Conservation (phyloP, 306 rosid species). For the Inga laurina region DNA sequence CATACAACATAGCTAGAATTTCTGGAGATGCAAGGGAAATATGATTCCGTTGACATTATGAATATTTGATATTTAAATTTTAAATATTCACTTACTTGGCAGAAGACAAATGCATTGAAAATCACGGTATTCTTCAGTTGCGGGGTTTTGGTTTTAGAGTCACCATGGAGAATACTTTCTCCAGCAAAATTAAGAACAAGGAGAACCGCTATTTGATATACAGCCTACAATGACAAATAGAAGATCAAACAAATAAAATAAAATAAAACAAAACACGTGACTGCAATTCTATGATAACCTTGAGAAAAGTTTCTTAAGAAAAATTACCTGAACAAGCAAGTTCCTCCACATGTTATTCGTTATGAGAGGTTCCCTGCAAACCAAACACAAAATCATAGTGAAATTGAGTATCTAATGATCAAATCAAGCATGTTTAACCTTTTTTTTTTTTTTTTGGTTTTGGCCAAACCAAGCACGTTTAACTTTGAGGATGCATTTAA, state of each 20-base stretch:
- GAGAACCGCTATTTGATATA: constrained; percentile 77
- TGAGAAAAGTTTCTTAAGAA: not conserved
- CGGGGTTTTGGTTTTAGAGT: constrained; percentile 24
- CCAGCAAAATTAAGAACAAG: constrained; percentile 76
- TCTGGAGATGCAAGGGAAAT: not conserved
- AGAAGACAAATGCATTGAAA: constrained; percentile 90
- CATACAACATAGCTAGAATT: not conserved
- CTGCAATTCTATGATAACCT: constrained; percentile 1
- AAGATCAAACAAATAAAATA: not conserved
- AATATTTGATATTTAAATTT: constrained; percentile 15
- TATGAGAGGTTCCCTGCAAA: constrained; percentile 89
- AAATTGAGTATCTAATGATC: constrained; percentile 21
- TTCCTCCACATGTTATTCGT: constrained; percentile 99
- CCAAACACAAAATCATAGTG: constrained; percentile 37
- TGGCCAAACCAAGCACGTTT: constrained; percentile 22
- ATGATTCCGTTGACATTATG: constrained; percentile 13
- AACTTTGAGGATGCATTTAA: not conserved
- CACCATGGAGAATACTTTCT: constrained; percentile 50
- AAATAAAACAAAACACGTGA: not conserved
- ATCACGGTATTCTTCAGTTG: constrained; percentile 77
- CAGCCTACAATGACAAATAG: constrained; percentile 55
- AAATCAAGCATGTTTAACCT: constrained; percentile 14
- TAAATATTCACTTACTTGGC: constrained; percentile 66
- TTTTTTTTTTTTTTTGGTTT: too few relatives aligned
- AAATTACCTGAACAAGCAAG: constrained; percentile 71